Evolutionary conservation across 805 yeast genomes (phyloP), one percentile per base, ranked within the genome.

Genomic region (Schwanniomyces polymorphus): DNA sequence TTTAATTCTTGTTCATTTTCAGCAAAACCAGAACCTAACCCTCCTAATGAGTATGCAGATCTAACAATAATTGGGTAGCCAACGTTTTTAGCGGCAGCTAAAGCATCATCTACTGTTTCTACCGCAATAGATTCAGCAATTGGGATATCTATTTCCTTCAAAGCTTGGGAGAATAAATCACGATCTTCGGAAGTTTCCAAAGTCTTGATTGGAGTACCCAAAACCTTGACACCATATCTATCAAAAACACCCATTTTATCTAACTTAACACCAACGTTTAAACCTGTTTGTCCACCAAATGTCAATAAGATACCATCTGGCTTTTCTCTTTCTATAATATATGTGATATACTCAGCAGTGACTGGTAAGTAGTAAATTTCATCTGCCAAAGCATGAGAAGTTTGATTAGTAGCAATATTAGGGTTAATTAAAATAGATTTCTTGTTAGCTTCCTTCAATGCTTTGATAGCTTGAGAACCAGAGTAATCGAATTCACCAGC

Each of bases 401-500:
- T 91, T 74, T 91, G 98, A 68, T 91, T 91, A 11, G 98, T 91
- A 38, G 98, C 98, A 57, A 91, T 91, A 68, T 91, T 91, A 51
- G 98, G 98, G 68, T 91, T 91, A 65, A 91, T 89, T 64, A 91
- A 79, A 54, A 91, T 87, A 6, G 97, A 84, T 61, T 81, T 67
- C 67, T 89, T 91, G 69, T 88, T 80, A 46, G 96, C 95, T 73
- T 91, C 98, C 63, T 81, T 88, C 62, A 91, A 75, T 10, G 98
- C 98, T 70, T 91, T 91, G 68, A 91, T 92, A 43, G 98, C 98
- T 74, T 91, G 98, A 21, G 97, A 91, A 48, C 98, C 97, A 46
- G 96, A 86, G 69, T 92, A 92, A 71, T 92, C 98, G 61, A 92
- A 92, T 73, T 92, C 98, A 61, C 98, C 98, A 44, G 98, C 98